Evolutionary conservation across 148 eudicot species (phyloP), one percentile per base, ranked within the genome.

Genomic region (Beta vulgaris): DNA sequence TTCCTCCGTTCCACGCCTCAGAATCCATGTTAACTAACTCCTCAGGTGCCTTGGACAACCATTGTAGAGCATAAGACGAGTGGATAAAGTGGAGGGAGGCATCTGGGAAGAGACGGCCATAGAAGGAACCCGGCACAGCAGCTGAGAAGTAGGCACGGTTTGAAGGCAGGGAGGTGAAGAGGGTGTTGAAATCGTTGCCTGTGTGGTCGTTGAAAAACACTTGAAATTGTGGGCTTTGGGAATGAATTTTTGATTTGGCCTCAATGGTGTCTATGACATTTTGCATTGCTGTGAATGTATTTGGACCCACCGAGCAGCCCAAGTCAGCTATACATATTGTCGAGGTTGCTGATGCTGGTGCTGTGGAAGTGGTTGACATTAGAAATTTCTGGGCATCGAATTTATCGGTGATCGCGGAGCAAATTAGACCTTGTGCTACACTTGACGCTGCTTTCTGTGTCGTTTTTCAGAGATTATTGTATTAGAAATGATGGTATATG

Each of bases 21-120:
- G 69, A 66, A 6, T 66, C 69, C 49, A 39, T 66, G 48, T n/a
- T 26, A 37, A 25, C 9, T 2, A 66, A n/a, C 48, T 66, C 69
- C 69, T 37, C 44, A 21, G 69, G 69, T 40, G 31, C 69, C 49
- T 66, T 66, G 1, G 69, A 19, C 69, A 66, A 39, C 69, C 69
- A 66, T 25, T 66, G 69, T 13, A 66, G 49, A 25, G 69, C 48
- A 39, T 66, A 66, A 2, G 69, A 66, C 3, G 69, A 40, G 51
- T 66, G 48, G 49, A 66, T 39, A 49, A 66, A 37, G 31, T 66
- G 69, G 16, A 66, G 46, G 31, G 69, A 66, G 4, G 49, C 21
- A 32, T 66, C 69, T 10, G 48, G 48, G 69, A 66, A 66, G 69
- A 66, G 69, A 4, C 34, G 23, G 18, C 48, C 49, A 18, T 66